phyloP scores from a whole-genome alignment of 176 grass and related monocot species.

The Carex cristatella region DNA sequence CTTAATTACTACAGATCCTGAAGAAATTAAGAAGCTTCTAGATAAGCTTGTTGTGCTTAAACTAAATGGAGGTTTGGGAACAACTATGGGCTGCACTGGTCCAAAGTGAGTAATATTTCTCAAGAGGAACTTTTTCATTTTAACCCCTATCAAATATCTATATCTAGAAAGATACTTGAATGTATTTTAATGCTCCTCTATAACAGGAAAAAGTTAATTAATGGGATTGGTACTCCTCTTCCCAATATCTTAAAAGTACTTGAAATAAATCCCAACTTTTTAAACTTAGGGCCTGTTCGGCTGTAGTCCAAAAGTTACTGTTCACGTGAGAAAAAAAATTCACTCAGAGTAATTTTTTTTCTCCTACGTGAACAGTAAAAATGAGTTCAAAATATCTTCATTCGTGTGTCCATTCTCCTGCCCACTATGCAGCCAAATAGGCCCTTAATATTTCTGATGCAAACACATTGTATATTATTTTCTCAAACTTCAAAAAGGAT shows the following conservation, averaged over 20 bases:
- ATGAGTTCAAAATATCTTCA: too few species aligned
- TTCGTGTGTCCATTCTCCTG: too few species aligned
- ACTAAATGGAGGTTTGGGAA: slow-evolving; percentile 86
- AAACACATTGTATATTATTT: neutral
- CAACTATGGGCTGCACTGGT: slow-evolving; percentile 90
- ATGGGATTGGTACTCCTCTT: neutral
- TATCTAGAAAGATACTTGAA: neutral
- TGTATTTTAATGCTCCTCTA: neutral
- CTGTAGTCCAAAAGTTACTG: too few species aligned
- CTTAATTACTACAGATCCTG: slow-evolving; percentile 38
- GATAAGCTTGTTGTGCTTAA: slow-evolving; percentile 93
- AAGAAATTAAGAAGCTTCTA: slow-evolving; percentile 68
- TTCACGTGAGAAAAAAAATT: too few species aligned
- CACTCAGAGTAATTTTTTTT: too few species aligned
- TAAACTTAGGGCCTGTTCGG: neutral
- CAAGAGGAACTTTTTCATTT: neutral
- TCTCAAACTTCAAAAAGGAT: neutral
- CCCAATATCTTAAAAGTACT: neutral
- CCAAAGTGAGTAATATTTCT: slow-evolving; percentile 55
- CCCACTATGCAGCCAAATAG: too few species aligned
- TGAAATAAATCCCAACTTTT: neutral
- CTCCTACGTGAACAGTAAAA: too few species aligned
- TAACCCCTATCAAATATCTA: neutral
- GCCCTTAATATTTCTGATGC: neutral
- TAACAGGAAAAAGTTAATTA: neutral